Percentiles rank a stretch among this genome's conserved stretches.
Evolutionary conservation across 495 filamentous ascomycete species (phyloP).

Genomic region (Penicillium parvum): DNA sequence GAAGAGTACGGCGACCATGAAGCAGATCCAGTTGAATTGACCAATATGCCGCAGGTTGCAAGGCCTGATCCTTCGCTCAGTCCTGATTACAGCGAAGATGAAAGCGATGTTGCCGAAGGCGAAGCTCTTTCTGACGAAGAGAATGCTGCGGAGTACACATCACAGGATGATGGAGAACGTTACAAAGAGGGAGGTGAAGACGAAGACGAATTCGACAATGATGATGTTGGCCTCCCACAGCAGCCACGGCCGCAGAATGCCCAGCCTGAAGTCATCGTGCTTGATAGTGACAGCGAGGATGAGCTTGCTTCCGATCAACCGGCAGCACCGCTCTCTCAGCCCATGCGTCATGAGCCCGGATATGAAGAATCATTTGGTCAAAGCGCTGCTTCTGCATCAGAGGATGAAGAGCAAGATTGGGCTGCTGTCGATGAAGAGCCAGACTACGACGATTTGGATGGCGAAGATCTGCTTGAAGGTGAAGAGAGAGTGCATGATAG

Average conservation of each 20-base stretch:
- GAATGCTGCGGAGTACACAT: slow-evolving; percentile 1
- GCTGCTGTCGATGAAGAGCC: slow-evolving; percentile 3
- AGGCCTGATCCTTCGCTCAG: not conserved
- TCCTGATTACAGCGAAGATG: not conserved
- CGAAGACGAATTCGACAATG: slow-evolving; percentile 4
- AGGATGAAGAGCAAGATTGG: slow-evolving; percentile 1
- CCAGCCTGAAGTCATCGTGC: slow-evolving; percentile 37
- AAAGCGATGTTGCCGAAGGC: not conserved
- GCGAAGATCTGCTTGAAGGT: not conserved
- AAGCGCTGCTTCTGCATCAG: not conserved
- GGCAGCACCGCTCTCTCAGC: not conserved
- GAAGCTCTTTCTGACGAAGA: slow-evolving; percentile 11
- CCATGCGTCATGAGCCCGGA: not conserved
- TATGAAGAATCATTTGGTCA: not conserved
- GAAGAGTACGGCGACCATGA: not conserved
- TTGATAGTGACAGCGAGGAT: slow-evolving; percentile 44
- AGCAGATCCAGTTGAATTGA: no score
- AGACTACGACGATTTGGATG: slow-evolving; percentile 4
- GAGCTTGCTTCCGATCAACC: slow-evolving; percentile 21
- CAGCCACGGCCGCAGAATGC: slow-evolving; percentile 1
- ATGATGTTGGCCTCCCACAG: slow-evolving; percentile 4
- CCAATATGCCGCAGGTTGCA: no score
- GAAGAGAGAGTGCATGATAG: slow-evolving; percentile 14
- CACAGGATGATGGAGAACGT: slow-evolving; percentile 16
- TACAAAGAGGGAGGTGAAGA: slow-evolving; percentile 22